Conservation (phyloP, 2,329 filamentous ascomycete genomes). For the Dactylellina haptotyla region DNA sequence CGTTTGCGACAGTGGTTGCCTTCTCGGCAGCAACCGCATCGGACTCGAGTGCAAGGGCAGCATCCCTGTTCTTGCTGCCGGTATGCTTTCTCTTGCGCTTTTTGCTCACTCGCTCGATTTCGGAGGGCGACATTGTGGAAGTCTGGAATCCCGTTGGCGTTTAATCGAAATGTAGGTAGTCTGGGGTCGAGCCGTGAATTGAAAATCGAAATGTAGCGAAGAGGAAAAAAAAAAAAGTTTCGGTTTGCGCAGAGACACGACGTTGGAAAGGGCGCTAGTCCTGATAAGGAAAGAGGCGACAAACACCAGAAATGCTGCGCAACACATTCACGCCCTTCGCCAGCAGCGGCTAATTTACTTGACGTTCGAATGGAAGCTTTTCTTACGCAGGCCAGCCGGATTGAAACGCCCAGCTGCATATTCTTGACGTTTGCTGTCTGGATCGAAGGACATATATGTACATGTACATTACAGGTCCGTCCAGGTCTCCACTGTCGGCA, state of each 20-base stretch:
- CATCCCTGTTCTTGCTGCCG: slow-evolving; percentile 39
- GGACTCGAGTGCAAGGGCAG: not conserved
- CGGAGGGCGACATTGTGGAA: slow-evolving; percentile 35
- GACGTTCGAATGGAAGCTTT: not conserved
- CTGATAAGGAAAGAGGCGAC: slow-evolving; percentile 17
- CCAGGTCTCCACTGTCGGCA: too few species aligned
- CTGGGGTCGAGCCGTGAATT: slow-evolving; percentile 8
- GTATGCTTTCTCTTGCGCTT: slow-evolving; percentile 52
- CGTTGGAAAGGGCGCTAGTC: slow-evolving; percentile 6
- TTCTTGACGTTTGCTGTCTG: not conserved
- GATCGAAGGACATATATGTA: not conserved
- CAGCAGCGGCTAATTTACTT: not conserved
- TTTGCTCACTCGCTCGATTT: slow-evolving; percentile 50
- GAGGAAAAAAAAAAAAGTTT: slow-evolving; percentile 41
- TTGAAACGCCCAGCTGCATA: not conserved
- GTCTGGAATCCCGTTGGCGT: not conserved
- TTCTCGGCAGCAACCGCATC: not conserved
- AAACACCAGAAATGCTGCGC: slow-evolving; percentile 22
- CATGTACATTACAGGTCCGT: too few species aligned
- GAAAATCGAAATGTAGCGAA: slow-evolving; percentile 9
- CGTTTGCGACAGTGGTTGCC: slow-evolving; percentile 3
- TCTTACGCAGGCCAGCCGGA: not conserved
- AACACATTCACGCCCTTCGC: slow-evolving; percentile 18
- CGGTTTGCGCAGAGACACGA: slow-evolving; percentile 17
- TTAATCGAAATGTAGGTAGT: slow-evolving; percentile 3